These are phyloP conservation scores for Pichia sp. DNA, from an alignment of 1,139 yeast species.

Conservation along the genomic window DNA sequence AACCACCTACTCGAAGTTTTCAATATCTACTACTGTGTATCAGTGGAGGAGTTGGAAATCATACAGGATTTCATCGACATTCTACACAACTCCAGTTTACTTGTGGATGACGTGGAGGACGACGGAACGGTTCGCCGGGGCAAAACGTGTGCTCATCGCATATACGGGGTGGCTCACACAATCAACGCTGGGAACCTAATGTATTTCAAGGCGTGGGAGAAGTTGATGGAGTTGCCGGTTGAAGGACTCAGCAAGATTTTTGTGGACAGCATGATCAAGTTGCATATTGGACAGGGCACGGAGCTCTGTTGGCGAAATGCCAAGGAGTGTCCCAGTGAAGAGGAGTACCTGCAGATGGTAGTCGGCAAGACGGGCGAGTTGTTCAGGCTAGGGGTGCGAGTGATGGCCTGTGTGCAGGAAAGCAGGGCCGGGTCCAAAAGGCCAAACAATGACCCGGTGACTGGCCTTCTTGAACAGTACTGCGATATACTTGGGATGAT, in stretches of 20 bases:
- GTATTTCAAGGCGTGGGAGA: constrained; percentile 67
- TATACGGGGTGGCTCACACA: constrained; percentile 73
- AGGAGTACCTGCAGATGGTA: constrained; percentile 74
- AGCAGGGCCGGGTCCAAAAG: too few species aligned
- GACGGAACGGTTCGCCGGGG: constrained; percentile 68
- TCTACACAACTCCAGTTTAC: constrained; percentile 61
- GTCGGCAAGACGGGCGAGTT: constrained; percentile 87
- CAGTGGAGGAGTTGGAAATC: constrained; percentile 32
- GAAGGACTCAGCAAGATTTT: constrained; percentile 36
- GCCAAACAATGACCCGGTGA: neutral
- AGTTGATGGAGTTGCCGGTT: constrained; percentile 31
- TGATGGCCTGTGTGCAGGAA: constrained; percentile 37
- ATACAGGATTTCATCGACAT: constrained; percentile 48
- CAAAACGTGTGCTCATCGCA: constrained; percentile 67
- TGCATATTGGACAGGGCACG: constrained; percentile 86
- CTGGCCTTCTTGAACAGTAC: neutral
- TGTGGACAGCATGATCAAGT: constrained; percentile 66
- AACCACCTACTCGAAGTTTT: constrained; percentile 46
- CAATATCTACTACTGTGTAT: constrained; percentile 43
- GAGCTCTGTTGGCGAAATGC: constrained; percentile 86
- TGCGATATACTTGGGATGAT: constrained; percentile 78
- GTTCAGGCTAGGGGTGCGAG: constrained; percentile 64
- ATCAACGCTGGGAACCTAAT: constrained; percentile 79
- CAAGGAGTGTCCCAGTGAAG: constrained; percentile 57
- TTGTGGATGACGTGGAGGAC: constrained; percentile 88